phyloP scores from a whole-genome alignment of 345 rosid species.

The Hibiscus syriacus region DNA sequence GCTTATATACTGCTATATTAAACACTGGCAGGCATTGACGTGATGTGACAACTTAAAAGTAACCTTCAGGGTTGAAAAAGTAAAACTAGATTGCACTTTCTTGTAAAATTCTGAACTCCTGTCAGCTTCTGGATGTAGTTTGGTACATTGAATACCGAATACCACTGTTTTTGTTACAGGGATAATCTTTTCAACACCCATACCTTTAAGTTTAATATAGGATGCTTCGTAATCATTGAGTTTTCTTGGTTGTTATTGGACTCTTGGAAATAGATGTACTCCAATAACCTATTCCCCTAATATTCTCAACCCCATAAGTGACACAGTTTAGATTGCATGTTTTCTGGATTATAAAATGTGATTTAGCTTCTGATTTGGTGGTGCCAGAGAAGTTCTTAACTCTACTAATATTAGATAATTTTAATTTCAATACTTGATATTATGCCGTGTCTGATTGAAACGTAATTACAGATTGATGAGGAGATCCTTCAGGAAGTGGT shows the following conservation, averaged over 20 bases:
- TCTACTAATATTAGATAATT: background rate
- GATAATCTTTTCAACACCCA: background rate
- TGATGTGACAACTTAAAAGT: background rate
- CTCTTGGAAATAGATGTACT: background rate
- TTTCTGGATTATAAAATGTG: background rate
- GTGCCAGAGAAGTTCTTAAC: background rate
- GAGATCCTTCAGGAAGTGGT: constrained; percentile 75
- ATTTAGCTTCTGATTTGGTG: background rate
- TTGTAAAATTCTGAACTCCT: background rate
- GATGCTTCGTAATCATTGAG: background rate
- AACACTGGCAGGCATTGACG: background rate
- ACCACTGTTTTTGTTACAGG: background rate
- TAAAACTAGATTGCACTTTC: background rate
- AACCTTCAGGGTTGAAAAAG: background rate
- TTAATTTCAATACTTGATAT: background rate
- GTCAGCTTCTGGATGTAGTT: background rate
- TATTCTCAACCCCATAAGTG: background rate
- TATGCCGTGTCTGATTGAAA: background rate
- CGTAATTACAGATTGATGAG: constrained; percentile 67
- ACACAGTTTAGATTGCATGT: background rate
- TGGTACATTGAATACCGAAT: background rate
- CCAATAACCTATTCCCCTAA: background rate
- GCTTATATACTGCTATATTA: background rate
- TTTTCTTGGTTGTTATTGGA: background rate
- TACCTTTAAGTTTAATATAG: background rate